Conservation (phyloP, 2,329 filamentous ascomycete species). For the Mycocentrospora acerina region DNA sequence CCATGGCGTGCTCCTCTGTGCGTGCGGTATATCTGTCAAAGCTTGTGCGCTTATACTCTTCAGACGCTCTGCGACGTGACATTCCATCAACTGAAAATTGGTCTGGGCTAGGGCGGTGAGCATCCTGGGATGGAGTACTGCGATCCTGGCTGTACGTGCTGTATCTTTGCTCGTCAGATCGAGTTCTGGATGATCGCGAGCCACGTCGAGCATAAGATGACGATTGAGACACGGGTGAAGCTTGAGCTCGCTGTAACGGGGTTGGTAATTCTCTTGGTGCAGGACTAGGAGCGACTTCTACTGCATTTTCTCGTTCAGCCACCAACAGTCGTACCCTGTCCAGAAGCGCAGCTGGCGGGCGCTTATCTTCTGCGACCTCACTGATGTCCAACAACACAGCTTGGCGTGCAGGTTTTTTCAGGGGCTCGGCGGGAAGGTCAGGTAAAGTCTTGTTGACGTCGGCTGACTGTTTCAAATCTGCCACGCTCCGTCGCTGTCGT, state of each 20-base stretch:
- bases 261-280: conserved; percentile 8
- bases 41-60: conserved; percentile 39
- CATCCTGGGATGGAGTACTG: conserved; percentile 30
- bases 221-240: conserved; percentile 12
- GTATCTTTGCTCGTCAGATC: conserved; percentile 31
- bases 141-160: conserved; percentile 33
- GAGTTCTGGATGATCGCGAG: conserved; percentile 26
- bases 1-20: conserved; percentile 42
- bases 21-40: conserved; percentile 41
- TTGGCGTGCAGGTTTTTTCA: conserved; percentile 4
- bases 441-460: conserved; percentile 28
- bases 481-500: conserved; percentile 6
- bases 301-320: conserved; percentile 18
- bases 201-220: conserved; percentile 21
- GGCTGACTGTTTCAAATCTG: conserved; percentile 7
- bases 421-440: conserved; percentile 11
- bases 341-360: conserved; percentile 23
- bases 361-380: conserved; percentile 18
- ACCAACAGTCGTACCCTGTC: conserved; percentile 29
- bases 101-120: conserved; percentile 24
- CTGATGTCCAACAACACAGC: conserved; percentile 17
- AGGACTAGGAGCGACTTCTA: conserved; percentile 8
- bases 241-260: not conserved
- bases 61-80: conserved; percentile 29
- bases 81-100: conserved; percentile 32